A percentile compares a stretch with the other conserved stretches of the same genome.
These are phyloP conservation scores for Daldinia bambusicola DNA, from an alignment of 495 filamentous ascomycete species.

Conservation along the genomic window DNA sequence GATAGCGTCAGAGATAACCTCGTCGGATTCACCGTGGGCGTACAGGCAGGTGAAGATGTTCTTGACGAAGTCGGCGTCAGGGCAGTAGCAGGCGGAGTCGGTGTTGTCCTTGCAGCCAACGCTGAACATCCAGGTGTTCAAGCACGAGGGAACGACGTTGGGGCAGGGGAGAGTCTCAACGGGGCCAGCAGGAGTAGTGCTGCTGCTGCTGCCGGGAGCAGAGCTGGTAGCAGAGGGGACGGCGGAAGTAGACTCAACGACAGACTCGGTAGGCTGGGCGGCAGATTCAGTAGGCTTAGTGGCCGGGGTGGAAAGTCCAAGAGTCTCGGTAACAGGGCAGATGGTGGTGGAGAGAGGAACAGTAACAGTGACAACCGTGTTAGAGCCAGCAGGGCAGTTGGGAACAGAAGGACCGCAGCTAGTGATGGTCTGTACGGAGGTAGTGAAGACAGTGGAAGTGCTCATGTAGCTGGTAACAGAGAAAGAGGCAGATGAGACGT, in stretches of 20 bases:
- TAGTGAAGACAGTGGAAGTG: slow-evolving; percentile 70
- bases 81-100: slow-evolving; percentile 88
- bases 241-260: slow-evolving; percentile 30
- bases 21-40: slow-evolving; percentile 73
- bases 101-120: slow-evolving; percentile 85
- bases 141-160: slow-evolving; percentile 80
- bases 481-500: slow-evolving; percentile 39
- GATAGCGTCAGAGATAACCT: slow-evolving; percentile 75
- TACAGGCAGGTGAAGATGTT: slow-evolving; percentile 85
- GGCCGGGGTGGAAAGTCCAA: slow-evolving; percentile 36
- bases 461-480: slow-evolving; percentile 55
- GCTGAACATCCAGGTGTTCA: slow-evolving; percentile 90
- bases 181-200: slow-evolving; percentile 51
- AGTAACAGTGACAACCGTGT: slow-evolving; percentile 63
- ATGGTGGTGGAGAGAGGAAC: slow-evolving; percentile 72
- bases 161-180: slow-evolving; percentile 68
- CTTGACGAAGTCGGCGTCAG: slow-evolving; percentile 75
- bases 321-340: slow-evolving; percentile 60
- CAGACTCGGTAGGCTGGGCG: slow-evolving; percentile 37
- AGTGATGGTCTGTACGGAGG: slow-evolving; percentile 67
- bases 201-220: slow-evolving; percentile 51
- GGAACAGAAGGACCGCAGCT: slow-evolving; percentile 67
- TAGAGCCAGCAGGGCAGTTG: slow-evolving; percentile 67
- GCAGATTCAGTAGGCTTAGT: slow-evolving; percentile 39
- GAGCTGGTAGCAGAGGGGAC: slow-evolving; percentile 24